Evolutionary conservation across 1,284 basidiomycete genomes (phyloP).

Genomic region (Ganoderma lucidum): DNA sequence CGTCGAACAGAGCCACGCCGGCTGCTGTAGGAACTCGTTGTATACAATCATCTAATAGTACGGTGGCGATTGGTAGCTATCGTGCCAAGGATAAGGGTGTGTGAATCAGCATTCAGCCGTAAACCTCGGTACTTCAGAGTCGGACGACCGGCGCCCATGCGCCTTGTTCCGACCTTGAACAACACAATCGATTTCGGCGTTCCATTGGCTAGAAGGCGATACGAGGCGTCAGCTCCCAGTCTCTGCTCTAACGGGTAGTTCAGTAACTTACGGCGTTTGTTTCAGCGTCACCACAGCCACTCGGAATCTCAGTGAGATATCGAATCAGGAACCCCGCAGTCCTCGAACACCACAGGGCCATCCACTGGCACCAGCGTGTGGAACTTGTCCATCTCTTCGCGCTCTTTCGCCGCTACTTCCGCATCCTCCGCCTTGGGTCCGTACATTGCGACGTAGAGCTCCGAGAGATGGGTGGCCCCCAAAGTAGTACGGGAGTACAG

Average conservation of each 20-base stretch:
- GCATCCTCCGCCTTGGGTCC: not conserved
- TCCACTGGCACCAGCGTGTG: not conserved
- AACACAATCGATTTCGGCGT: not conserved
- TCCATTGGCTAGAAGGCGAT: not conserved
- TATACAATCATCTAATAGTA: not conserved
- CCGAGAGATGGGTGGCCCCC: not conserved
- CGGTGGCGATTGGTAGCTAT: not conserved
- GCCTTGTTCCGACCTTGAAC: not conserved
- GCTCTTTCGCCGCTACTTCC: not conserved
- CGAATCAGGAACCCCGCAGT: not conserved
- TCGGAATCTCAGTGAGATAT: not conserved
- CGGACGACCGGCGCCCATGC: not conserved
- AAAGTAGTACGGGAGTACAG: not conserved
- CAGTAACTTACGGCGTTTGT: not conserved
- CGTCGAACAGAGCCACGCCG: not conserved
- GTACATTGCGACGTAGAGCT: slow-evolving; percentile 1
- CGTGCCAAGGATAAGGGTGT: not conserved
- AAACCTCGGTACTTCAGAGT: not conserved
- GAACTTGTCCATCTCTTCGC: not conserved
- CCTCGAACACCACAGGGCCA: not conserved
- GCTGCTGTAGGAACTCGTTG: not conserved
- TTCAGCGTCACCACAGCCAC: not conserved
- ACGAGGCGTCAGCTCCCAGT: not conserved
- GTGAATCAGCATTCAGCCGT: not conserved
- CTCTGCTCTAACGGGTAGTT: not conserved